Conservation (phyloP, 164 flowering plant genomes). For the Tinospora cordifolia region DNA sequence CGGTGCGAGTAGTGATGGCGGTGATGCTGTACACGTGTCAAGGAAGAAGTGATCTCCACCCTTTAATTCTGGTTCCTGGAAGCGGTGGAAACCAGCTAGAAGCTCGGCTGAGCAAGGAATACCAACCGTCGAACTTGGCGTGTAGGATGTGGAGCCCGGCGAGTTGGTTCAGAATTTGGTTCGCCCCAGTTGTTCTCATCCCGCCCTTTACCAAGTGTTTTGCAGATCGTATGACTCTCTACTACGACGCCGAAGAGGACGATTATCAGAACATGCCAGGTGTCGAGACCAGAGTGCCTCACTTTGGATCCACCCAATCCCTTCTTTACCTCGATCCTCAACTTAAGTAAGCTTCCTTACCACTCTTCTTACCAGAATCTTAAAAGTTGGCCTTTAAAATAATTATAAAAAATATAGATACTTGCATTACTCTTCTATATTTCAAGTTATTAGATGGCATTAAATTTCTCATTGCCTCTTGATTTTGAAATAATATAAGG, state of each 20-base stretch:
- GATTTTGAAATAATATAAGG: no score
- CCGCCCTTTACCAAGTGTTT: constrained; percentile 74
- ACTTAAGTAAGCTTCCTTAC: constrained; percentile 47
- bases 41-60: constrained; percentile 36
- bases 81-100: constrained; percentile 87
- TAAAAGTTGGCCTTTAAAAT: no score
- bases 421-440: no score
- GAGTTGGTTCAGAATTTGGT: constrained; percentile 91
- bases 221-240: constrained; percentile 61
- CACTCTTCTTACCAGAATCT: no score
- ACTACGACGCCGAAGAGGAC: constrained; percentile 45
- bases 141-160: constrained; percentile 45
- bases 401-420: no score
- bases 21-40: constrained; percentile 32
- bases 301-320: constrained; percentile 56
- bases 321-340: constrained; percentile 74
- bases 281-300: constrained; percentile 63
- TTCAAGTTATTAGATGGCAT: no score
- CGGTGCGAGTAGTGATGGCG: constrained; percentile 11
- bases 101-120: constrained; percentile 46
- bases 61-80: constrained; percentile 76
- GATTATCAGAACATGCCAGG: constrained; percentile 76
- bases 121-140: constrained; percentile 47
- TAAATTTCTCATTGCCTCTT: no score
- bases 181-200: constrained; percentile 52